Conservation (phyloP, 1,139 yeast species). For the Yamadazyma sp. region DNA sequence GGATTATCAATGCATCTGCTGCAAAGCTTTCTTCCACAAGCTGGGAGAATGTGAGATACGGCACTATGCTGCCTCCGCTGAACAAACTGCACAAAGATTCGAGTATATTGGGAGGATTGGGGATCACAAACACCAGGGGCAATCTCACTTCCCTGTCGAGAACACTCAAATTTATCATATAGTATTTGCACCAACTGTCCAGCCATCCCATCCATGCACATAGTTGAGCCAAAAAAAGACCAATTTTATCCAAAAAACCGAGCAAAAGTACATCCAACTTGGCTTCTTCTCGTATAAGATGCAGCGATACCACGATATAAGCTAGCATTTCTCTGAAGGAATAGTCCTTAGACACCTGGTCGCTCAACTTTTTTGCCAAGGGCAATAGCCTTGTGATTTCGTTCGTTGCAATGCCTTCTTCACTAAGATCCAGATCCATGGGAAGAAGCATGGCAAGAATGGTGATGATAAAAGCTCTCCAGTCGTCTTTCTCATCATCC, state of each 20-base stretch:
- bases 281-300: conserved; percentile 74
- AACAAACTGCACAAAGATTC: conserved; percentile 56
- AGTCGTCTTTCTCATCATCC: conserved; percentile 48
- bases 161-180: conserved; percentile 31
- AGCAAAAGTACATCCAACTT: conserved; percentile 54
- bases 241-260: conserved; percentile 39
- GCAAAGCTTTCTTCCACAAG: conserved; percentile 63
- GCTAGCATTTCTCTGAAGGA: conserved; percentile 54
- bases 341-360: conserved; percentile 30
- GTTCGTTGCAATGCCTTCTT: conserved; percentile 21
- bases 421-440: conserved; percentile 21
- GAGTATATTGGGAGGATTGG: conserved; percentile 56
- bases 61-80: conserved; percentile 39
- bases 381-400: conserved; percentile 42
- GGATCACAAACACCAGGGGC: conserved; percentile 43
- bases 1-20: conserved; percentile 62
- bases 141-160: conserved; percentile 31
- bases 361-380: conserved; percentile 33
- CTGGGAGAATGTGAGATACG: conserved; percentile 68
- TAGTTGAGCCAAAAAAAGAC: conserved; percentile 58
- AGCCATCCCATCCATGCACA: conserved; percentile 78
- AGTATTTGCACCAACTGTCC: conserved; percentile 60
- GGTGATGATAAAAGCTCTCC: conserved; percentile 62
- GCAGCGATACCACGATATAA: conserved; percentile 67
- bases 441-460: conserved; percentile 51